Percentiles rank a stretch among this genome's conserved stretches.
phyloP scores from a whole-genome alignment of 2,329 filamentous ascomycete genomes.

The Claviceps arundinis region DNA sequence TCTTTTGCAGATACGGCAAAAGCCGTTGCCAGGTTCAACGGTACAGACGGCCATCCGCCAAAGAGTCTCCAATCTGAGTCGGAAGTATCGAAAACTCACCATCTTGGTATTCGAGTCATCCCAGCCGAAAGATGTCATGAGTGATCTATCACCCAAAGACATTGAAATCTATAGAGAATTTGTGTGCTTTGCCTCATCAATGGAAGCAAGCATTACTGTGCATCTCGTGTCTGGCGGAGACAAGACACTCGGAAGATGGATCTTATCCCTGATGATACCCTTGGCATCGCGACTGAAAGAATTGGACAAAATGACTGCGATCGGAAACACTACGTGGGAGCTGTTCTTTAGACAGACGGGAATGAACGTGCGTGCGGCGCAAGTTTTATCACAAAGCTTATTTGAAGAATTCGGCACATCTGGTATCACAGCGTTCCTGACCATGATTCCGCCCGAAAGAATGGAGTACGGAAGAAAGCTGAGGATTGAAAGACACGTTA shows the following conservation, averaged over 20 bases:
- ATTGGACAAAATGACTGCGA: slow-evolving; percentile 21
- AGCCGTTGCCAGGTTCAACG: slow-evolving; percentile 42
- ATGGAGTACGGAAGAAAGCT: slow-evolving; percentile 15
- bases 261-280: slow-evolving; percentile 36
- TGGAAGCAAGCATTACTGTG: slow-evolving; percentile 26
- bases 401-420: slow-evolving; percentile 11
- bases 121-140: slow-evolving; percentile 25
- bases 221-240: slow-evolving; percentile 37
- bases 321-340: slow-evolving; percentile 29
- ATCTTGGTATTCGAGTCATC: slow-evolving; percentile 52
- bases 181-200: slow-evolving; percentile 30
- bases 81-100: slow-evolving; percentile 53
- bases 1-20: slow-evolving; percentile 60
- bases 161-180: slow-evolving; percentile 34
- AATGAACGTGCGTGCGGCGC: slow-evolving; percentile 24
- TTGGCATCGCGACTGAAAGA: slow-evolving; percentile 17
- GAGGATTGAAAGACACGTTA: slow-evolving; percentile 14
- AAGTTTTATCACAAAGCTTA: slow-evolving; percentile 18
- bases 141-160: slow-evolving; percentile 27
- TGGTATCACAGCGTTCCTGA: slow-evolving; percentile 19
- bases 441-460: slow-evolving; percentile 14
- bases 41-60: slow-evolving; percentile 36
- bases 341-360: slow-evolving; percentile 22
- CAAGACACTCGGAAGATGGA: slow-evolving; percentile 39
- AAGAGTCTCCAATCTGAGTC: slow-evolving; percentile 37